Conservation (phyloP, 129 eudicot genomes). For the Flaveria linearis region DNA sequence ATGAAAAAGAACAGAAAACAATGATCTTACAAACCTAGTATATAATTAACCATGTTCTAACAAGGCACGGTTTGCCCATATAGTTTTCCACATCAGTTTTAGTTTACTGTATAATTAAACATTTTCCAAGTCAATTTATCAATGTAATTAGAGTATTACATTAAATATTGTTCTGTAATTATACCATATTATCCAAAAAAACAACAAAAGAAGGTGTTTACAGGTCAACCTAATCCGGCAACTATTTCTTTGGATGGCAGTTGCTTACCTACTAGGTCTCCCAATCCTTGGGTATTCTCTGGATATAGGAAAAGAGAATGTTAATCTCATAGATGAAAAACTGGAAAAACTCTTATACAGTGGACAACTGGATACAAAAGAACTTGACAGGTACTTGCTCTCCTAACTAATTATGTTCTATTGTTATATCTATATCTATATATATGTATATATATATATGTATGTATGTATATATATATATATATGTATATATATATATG, state of each 20-base stretch:
- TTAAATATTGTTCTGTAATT: not conserved
- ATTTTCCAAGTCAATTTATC: not conserved
- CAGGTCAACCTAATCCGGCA: conserved; percentile 4
- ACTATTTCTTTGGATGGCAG: conserved; percentile 36
- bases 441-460: too few species aligned
- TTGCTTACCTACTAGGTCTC: conserved; percentile 88
- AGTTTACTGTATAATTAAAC: not conserved
- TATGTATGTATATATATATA: too few species aligned
- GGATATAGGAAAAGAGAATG: conserved; percentile 98
- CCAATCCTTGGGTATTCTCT: conserved; percentile 87
- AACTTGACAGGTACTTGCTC: conserved; percentile 71
- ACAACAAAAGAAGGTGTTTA: not conserved
- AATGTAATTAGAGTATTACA: not conserved
- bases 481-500: too few species aligned
- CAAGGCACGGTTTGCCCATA: not conserved
- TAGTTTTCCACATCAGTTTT: not conserved
- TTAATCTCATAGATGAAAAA: conserved; percentile 78
- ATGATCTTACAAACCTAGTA: not conserved
- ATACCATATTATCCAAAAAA: not conserved
- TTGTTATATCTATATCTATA: not conserved
- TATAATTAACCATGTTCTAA: not conserved
- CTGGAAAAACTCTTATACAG: conserved; percentile 91
- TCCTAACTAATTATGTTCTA: conserved; percentile 17
- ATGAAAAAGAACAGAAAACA: not conserved
- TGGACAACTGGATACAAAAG: conserved; percentile 93